A percentile compares a stretch with the other conserved stretches of the same genome.
These are phyloP conservation scores for Rhodocollybia butyracea DNA, from an alignment of 768 basidiomycete genomes.

Conservation along the genomic window DNA sequence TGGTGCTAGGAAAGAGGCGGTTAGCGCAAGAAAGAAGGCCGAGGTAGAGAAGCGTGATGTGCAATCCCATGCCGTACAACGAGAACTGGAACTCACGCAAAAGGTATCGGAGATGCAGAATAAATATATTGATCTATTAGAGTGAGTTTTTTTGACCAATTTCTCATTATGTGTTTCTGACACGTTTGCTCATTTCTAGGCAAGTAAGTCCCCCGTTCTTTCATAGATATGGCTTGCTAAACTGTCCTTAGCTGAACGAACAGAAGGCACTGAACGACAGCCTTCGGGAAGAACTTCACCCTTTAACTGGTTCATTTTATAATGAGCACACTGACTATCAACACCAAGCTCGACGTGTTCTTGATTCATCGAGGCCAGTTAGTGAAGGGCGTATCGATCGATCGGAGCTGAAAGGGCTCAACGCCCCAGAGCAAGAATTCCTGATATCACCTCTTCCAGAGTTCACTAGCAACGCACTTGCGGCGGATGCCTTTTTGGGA, in stretches of 20 bases:
- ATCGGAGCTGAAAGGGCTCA: conserved; percentile 25
- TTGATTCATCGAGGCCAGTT: conserved; percentile 3
- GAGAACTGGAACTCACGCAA: conserved; percentile 7
- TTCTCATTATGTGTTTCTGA: not conserved
- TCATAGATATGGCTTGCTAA: not conserved
- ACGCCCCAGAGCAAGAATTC: conserved; percentile 29
- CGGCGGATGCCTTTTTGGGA: conserved; percentile 24
- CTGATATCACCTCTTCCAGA: conserved; percentile 43
- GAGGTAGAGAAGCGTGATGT: not conserved
- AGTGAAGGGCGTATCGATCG: conserved; percentile 28
- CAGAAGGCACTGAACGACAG: conserved; percentile 2
- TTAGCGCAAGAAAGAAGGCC: conserved; percentile 36
- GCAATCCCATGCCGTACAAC: not conserved
- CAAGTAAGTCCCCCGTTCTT: not conserved
- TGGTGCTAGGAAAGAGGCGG: conserved; percentile 50
- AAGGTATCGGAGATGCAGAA: conserved; percentile 7
- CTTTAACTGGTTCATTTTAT: not conserved
- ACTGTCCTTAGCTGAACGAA: not conserved
- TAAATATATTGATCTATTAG: conserved; percentile 1
- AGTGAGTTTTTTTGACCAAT: conserved; percentile 1
- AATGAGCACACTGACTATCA: not conserved
- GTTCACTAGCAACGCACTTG: conserved; percentile 30
- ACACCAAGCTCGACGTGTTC: not conserved
- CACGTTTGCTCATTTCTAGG: not conserved
- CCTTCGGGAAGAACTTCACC: conserved; percentile 3